Conservation (phyloP, 2,329 filamentous ascomycete species). For the Nannizziopsis arthrosporioides region DNA sequence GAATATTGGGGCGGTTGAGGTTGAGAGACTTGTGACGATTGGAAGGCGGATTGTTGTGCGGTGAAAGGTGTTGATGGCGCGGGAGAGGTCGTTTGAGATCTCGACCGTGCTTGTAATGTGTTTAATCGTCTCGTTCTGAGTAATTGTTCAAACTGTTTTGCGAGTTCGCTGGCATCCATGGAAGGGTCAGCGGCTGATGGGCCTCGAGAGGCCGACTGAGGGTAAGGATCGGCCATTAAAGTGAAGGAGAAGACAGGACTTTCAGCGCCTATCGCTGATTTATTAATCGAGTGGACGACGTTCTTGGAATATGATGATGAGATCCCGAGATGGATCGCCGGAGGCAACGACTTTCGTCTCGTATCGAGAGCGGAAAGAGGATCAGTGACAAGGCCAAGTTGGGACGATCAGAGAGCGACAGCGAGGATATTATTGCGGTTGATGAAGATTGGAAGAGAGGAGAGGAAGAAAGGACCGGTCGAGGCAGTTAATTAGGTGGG, state of each 20-base stretch:
- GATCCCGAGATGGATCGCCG: neutral
- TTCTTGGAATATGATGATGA: neutral
- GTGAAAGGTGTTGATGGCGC: slow-evolving; percentile 26
- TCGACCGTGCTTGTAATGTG: slow-evolving; percentile 58
- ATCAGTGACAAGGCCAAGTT: neutral
- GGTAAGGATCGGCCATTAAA: slow-evolving; percentile 11
- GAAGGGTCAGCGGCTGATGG: slow-evolving; percentile 18
- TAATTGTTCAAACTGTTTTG: slow-evolving; percentile 73
- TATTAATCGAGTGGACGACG: neutral
- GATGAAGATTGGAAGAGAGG: neutral
- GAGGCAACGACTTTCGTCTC: neutral
- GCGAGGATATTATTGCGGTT: neutral
- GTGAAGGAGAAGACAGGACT: slow-evolving; percentile 11
- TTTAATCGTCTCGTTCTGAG: slow-evolving; percentile 79
- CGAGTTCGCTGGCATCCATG: slow-evolving; percentile 68
- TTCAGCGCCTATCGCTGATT: slow-evolving; percentile 11
- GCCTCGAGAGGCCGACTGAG: slow-evolving; percentile 1
- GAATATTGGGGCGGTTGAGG: slow-evolving; percentile 48
- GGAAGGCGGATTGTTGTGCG: slow-evolving; percentile 21
- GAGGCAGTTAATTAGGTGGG: neutral
- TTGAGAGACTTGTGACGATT: slow-evolving; percentile 21
- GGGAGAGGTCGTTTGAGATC: slow-evolving; percentile 48
- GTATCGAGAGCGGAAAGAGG: neutral
- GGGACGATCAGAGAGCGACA: neutral
- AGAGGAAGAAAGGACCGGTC: neutral